phyloP scores from a whole-genome alignment of 495 filamentous ascomycete species.

The Penicillium bovifimosum region DNA sequence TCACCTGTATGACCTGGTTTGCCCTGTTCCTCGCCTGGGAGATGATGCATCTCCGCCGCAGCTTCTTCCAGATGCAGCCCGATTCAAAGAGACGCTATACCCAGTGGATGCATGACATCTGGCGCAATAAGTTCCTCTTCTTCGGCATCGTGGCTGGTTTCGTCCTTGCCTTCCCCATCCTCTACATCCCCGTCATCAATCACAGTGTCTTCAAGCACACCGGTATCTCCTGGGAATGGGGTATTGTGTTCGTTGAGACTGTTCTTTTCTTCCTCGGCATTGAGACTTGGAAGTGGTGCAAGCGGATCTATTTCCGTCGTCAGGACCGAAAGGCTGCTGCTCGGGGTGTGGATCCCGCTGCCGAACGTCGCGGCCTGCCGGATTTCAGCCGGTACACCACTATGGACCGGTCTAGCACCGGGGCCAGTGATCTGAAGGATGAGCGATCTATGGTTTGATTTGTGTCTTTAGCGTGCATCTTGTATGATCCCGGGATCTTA shows the following conservation, averaged over 20 bases:
- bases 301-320: slow-evolving; percentile 48
- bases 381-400: slow-evolving; percentile 37
- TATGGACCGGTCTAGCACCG: slow-evolving; percentile 38
- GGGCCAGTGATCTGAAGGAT: slow-evolving; percentile 28
- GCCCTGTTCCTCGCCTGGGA: slow-evolving; percentile 71
- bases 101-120: slow-evolving; percentile 57
- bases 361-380: slow-evolving; percentile 13
- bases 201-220: slow-evolving; percentile 62
- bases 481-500: not conserved
- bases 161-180: slow-evolving; percentile 62
- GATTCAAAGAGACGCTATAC: slow-evolving; percentile 46
- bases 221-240: slow-evolving; percentile 72
- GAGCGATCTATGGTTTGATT: slow-evolving; percentile 32
- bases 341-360: not conserved
- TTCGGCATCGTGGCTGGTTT: slow-evolving; percentile 63
- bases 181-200: slow-evolving; percentile 71
- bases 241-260: slow-evolving; percentile 53
- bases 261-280: slow-evolving; percentile 58
- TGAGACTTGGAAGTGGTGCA: slow-evolving; percentile 64
- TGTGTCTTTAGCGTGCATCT: not conserved
- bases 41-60: slow-evolving; percentile 61
- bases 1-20: slow-evolving; percentile 70
- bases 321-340: slow-evolving; percentile 14
- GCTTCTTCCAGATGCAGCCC: slow-evolving; percentile 64
- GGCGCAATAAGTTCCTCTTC: slow-evolving; percentile 70